Conservation (phyloP, 257 asterid genomes). For the Perilla frutescens region DNA sequence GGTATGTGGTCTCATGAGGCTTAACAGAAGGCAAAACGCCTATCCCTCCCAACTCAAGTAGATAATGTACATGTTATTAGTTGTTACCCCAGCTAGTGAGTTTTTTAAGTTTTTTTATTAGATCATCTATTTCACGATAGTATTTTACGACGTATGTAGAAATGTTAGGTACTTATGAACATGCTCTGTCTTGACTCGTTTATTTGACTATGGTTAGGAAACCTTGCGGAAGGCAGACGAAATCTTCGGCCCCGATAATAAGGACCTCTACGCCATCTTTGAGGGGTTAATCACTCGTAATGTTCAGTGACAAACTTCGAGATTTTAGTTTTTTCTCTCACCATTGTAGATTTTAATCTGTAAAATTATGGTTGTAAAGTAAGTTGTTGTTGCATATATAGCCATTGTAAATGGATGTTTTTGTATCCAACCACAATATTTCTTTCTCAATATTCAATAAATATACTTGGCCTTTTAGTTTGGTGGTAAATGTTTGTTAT, state of each 20-base stretch:
- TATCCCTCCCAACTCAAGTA: no score
- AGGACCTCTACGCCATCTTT: slow-evolving; percentile 78
- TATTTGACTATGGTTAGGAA: slow-evolving; percentile 50
- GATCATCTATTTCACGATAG: no score
- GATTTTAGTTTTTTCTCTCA: slow-evolving; percentile 19
- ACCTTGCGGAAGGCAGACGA: slow-evolving; percentile 84
- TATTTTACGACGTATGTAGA: slow-evolving; percentile 73
- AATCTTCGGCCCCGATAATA: slow-evolving; percentile 88
- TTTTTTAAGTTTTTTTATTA: no score
- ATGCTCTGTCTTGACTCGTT: slow-evolving; percentile 9
- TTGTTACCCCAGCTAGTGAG: no score
- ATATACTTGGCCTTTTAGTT: neutral
- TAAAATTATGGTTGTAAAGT: slow-evolving; percentile 41
- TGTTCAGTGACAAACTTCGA: slow-evolving; percentile 39
- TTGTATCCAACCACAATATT: slow-evolving; percentile 31
- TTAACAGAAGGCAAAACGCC: no score
- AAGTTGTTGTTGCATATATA: slow-evolving; percentile 15
- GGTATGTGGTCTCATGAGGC: slow-evolving; percentile 44
- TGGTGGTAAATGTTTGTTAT: neutral
- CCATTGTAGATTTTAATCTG: slow-evolving; percentile 17
- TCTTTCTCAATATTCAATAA: slow-evolving; percentile 26
- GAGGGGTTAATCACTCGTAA: slow-evolving; percentile 84
- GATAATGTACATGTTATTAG: no score
- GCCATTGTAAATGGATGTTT: slow-evolving; percentile 34
- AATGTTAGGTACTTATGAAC: neutral